Evolutionary conservation across 2,329 filamentous ascomycete genomes (phyloP).

Genomic region (Gyromitra esculenta): DNA sequence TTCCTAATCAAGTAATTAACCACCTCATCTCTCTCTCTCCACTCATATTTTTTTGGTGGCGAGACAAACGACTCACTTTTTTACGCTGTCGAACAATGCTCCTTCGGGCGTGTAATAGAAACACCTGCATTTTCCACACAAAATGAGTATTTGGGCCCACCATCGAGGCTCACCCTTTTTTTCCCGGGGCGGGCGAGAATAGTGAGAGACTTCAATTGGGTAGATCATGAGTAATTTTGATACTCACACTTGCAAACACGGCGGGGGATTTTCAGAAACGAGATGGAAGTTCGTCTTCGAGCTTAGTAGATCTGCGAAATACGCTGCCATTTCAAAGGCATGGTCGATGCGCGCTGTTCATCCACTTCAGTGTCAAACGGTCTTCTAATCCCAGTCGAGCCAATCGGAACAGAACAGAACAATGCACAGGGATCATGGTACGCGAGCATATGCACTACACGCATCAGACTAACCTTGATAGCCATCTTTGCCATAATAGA

Average conservation of each 20-base stretch:
- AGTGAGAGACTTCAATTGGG: neutral
- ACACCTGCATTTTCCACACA: constrained; percentile 64
- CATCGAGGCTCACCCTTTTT: neutral
- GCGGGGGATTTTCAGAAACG: constrained; percentile 78
- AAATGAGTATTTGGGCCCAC: constrained; percentile 15
- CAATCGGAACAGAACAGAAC: constrained; percentile 35
- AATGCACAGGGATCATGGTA: constrained; percentile 29
- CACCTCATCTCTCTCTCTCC: constrained; percentile 25
- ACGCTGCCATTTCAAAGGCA: constrained; percentile 76
- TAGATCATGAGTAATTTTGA: constrained; percentile 15
- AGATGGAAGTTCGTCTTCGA: constrained; percentile 71
- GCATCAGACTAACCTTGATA: constrained; percentile 66
- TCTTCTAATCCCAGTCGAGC: constrained; percentile 3
- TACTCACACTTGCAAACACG: constrained; percentile 79
- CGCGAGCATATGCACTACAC: constrained; percentile 12
- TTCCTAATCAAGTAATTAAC: constrained; percentile 60
- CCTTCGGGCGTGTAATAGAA: constrained; percentile 81
- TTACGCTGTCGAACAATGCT: constrained; percentile 60
- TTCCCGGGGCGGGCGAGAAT: neutral
- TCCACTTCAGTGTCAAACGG: constrained; percentile 1
- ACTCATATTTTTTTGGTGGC: constrained; percentile 11
- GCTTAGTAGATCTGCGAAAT: constrained; percentile 72
- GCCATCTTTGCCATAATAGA: constrained; percentile 82
- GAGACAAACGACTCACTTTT: constrained; percentile 51
- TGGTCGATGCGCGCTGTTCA: constrained; percentile 66